Percentiles rank a stretch among this genome's conserved stretches.
Conservation (phyloP, 768 basidiomycete species). For the Pleurotus salmoneostramineus region DNA sequence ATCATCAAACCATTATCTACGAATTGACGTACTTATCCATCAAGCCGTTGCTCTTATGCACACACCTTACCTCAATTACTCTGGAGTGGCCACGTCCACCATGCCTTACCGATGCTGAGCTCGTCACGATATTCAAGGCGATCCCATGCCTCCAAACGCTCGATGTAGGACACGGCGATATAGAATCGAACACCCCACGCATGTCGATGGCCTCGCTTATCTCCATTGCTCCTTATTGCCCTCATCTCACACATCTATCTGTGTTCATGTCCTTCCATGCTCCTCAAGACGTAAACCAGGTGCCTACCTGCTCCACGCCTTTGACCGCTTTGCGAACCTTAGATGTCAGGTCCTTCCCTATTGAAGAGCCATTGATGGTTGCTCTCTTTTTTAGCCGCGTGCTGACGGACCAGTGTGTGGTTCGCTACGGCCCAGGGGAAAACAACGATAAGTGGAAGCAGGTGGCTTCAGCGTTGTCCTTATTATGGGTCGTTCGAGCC, state of each 20-base stretch:
- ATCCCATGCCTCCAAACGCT: not conserved
- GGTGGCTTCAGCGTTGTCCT: too few relatives aligned
- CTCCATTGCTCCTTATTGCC: not conserved
- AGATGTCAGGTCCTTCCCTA: not conserved
- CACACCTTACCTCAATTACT: not conserved
- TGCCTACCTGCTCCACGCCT: not conserved
- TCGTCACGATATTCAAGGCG: not conserved
- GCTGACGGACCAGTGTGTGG: not conserved
- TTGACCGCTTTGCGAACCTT: not conserved
- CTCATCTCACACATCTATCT: not conserved
- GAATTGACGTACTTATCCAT: too few relatives aligned
- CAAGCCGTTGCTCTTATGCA: not conserved
- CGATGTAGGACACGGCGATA: not conserved
- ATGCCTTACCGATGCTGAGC: not conserved
- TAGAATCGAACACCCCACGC: not conserved
- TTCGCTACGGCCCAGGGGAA: not conserved
- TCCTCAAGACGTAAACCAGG: not conserved
- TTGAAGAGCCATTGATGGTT: not conserved
- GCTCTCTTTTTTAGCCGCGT: not conserved
- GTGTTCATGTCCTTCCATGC: not conserved
- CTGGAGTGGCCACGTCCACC: not conserved
- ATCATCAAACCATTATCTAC: too few relatives aligned
- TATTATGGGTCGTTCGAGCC: too few relatives aligned
- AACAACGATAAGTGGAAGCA: too few relatives aligned
- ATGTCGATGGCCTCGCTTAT: not conserved